Evolutionary conservation across 2,329 filamentous ascomycete genomes (phyloP), one percentile per base, ranked within the genome.

Genomic region (Diaporthe nobilis): DNA sequence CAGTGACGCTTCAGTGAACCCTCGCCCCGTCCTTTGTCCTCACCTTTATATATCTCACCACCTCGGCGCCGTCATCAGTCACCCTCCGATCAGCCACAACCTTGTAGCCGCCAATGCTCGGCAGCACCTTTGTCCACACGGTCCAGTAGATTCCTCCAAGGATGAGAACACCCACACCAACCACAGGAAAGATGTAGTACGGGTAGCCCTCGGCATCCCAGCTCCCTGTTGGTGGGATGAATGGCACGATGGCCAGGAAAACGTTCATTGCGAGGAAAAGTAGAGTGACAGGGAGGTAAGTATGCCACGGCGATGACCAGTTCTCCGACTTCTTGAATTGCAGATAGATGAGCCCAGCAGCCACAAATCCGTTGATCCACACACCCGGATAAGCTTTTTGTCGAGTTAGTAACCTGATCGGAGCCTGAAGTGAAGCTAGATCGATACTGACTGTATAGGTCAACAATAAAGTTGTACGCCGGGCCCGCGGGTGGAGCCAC

Each of bases 381-480:
- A 88, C 84, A 0, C 87, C 87, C 0, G 89, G 88, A 74, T 90
- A 90, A 15, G 60, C 60, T 65, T 2, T 65, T 31, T 20, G 4
- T 13, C 13, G 6, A 22, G 39, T 65, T 44, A 65, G 60, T 22
- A 31, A 9, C 17, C 17, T 47, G 39, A 17, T 47, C 60, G 25
- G 1, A 28, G 17, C 17, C 25, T 31, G n/a, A 12, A 31, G n/a
- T 4, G 8, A 17, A 1, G 22, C 4, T 13, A 7, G 42, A 20
- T 10, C 1, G 25, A 20, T 7, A 39, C 53, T 61, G 60, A 65
- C 60, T 37, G 12, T 86, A 88, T 63, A 92, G 81, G 77, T 91
- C 89, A 68, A 90, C 86, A 55, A 92, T 88, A 79, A 94, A 94
- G 82, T 92, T 92, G 82, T 94, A 94, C 0, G 92, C 92, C 22